A percentile compares a stretch with the other conserved stretches of the same genome.
Conservation (phyloP, 2,329 filamentous ascomycete genomes). For the Arthroderma sp. region DNA sequence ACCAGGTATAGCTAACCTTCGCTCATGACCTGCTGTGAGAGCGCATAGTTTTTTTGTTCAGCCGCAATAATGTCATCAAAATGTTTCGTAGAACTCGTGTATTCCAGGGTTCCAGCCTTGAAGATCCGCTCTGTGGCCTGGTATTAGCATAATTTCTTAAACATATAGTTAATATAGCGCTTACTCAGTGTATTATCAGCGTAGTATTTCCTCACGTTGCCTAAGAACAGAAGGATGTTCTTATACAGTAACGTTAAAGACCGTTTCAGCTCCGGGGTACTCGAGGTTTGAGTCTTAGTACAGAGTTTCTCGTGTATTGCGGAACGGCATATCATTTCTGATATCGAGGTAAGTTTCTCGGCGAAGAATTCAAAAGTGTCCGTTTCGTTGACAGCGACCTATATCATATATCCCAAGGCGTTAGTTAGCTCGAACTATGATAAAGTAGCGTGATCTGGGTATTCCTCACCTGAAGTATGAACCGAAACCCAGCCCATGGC, state of each 20-base stretch:
- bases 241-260: not conserved
- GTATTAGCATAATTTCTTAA: not conserved
- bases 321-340: slow-evolving; percentile 1
- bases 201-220: not conserved
- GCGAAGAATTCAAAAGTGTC: slow-evolving; percentile 4
- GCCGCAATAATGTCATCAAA: not conserved
- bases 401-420: not conserved
- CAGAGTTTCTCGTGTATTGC: slow-evolving; percentile 5
- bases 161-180: not conserved
- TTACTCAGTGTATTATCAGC: not conserved
- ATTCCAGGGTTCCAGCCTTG: not conserved
- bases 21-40: not conserved
- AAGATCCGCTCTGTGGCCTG: not conserved
- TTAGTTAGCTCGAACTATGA: not conserved
- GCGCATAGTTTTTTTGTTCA: not conserved
- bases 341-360: slow-evolving; percentile 1
- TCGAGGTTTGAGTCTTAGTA: not conserved
- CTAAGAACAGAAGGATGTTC: not conserved
- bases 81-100: not conserved
- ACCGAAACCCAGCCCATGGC: slow-evolving; percentile 21
- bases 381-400: slow-evolving; percentile 9
- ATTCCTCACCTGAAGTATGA: slow-evolving; percentile 18
- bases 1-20: not conserved
- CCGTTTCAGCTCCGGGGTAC: not conserved
- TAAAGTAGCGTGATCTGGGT: not conserved